phyloP scores from a whole-genome alignment of 1,284 basidiomycete species.

The Moniliophthora roreri region DNA sequence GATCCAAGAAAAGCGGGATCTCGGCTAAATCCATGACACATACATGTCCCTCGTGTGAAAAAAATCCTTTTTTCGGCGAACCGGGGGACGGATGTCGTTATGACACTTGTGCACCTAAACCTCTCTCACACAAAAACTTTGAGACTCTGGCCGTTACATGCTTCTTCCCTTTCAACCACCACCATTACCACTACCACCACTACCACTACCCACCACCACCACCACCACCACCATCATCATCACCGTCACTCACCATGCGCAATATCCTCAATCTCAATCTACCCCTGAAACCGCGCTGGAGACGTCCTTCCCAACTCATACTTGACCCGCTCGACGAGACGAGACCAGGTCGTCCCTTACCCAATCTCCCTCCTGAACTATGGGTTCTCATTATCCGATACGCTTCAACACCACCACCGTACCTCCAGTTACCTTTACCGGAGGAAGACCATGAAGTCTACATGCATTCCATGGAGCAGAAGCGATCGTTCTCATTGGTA shows the following conservation, averaged over 20 bases:
- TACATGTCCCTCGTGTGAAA: too few species aligned
- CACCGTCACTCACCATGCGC: background rate
- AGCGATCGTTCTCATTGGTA: conserved; percentile 52
- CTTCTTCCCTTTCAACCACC: too few species aligned
- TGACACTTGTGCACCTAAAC: too few species aligned
- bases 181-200: background rate
- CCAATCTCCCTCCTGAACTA: conserved; percentile 53
- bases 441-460: conserved; percentile 29
- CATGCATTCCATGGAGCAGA: conserved; percentile 43
- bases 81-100: too few species aligned
- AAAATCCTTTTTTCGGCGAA: too few species aligned
- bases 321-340: conserved; percentile 15
- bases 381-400: conserved; percentile 61
- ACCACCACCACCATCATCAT: background rate
- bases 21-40: too few species aligned
- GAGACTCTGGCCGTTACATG: too few species aligned
- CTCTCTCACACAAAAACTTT: too few species aligned
- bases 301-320: background rate
- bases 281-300: background rate
- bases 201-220: background rate
- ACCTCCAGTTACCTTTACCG: conserved; percentile 35
- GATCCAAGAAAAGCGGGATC: too few species aligned
- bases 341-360: conserved; percentile 24
- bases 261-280: background rate
- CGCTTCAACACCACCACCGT: conserved; percentile 42